A percentile compares a stretch with the other conserved stretches of the same genome.
Evolutionary conservation across 2,329 filamentous ascomycete genomes (phyloP).

Genomic region (Cercospora sojina): DNA sequence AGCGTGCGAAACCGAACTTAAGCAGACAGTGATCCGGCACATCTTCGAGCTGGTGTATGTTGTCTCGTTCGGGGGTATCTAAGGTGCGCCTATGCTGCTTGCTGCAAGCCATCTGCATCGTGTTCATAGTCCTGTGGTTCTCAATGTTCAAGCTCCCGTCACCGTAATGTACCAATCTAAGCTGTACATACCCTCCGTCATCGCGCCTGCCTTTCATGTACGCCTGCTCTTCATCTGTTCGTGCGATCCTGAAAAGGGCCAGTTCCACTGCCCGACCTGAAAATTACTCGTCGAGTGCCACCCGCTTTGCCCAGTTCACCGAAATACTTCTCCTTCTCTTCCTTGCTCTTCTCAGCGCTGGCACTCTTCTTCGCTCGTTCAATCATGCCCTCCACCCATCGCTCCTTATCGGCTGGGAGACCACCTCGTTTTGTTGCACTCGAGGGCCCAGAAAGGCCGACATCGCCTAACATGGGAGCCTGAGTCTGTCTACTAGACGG

Average conservation of each 20-base stretch:
- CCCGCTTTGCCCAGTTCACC: conserved; percentile 71
- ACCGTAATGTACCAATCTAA: neutral
- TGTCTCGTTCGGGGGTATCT: neutral
- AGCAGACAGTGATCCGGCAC: neutral
- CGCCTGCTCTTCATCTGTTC: neutral
- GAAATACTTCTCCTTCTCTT: conserved; percentile 49
- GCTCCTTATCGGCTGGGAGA: conserved; percentile 64
- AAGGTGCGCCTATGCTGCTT: neutral
- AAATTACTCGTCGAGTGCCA: conserved; percentile 69
- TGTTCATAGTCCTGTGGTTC: conserved; percentile 9
- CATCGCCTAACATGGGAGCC: conserved; percentile 9
- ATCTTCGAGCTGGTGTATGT: neutral
- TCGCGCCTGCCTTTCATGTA: neutral
- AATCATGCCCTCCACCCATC: conserved; percentile 82
- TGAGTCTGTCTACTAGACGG: conserved; percentile 27
- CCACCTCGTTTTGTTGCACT: conserved; percentile 25
- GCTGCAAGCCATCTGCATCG: neutral
- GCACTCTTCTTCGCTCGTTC: conserved; percentile 69
- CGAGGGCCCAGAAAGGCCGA: conserved; percentile 25
- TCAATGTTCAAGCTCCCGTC: conserved; percentile 1
- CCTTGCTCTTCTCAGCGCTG: conserved; percentile 49
- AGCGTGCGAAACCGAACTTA: neutral
- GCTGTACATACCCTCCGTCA: neutral
- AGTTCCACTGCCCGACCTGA: conserved; percentile 40
- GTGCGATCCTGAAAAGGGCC: conserved; percentile 3